Base-by-base conservation (phyloP, 1,139 yeast species). In the Hyphopichia burtonii region DNA sequence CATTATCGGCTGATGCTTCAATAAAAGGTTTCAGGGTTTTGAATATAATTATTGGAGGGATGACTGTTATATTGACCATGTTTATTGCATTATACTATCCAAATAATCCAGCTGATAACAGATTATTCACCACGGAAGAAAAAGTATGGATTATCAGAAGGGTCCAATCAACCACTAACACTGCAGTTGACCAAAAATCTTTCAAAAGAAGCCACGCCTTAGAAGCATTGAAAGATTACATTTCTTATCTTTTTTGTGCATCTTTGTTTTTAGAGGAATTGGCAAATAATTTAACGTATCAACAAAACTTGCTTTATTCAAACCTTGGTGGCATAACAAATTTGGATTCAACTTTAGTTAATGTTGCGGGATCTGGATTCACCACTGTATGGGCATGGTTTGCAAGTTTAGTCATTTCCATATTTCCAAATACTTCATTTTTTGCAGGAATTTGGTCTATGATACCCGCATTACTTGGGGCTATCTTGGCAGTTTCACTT, bases 291-390 rank as follows among this genome's bases (percentile, higher is more conserved):
- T 61, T 74, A 41, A 64, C 75, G 4, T 76, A 73, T 47, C 78
- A 73, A 49, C 74, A 74, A 46, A 72, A 68, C 40, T 52, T 74
- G 37, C 56, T 76, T 37, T 76, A 66, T 44, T 63, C 60, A 20
- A 64, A 63, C 35, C 61, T 73, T 54, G 78, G 78, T 39, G 69
- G 59, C 3, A 58, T 75, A 31, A 54, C 66, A 18, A 68, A 65
- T 48, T 59, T 78, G 41, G 68, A 67, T 40, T 70, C 82, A 1
- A 75, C 80, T 1, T 56, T 78, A 31, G 79, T 78, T 4, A 69
- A 81, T 4, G 80, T 76, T 39, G 81, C 80, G 1, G 66, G 74
- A 34, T 74, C 77, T 38, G 75, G 78, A 0, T 75, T 65, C 45
- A 65, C 74, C 1, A 59, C 63, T 4, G 46, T 61, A 3, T 65